Percentiles rank a stretch among this genome's conserved stretches.
phyloP scores from a whole-genome alignment of 2,329 filamentous ascomycete species.

The Aspergillus pseudotamarii region DNA sequence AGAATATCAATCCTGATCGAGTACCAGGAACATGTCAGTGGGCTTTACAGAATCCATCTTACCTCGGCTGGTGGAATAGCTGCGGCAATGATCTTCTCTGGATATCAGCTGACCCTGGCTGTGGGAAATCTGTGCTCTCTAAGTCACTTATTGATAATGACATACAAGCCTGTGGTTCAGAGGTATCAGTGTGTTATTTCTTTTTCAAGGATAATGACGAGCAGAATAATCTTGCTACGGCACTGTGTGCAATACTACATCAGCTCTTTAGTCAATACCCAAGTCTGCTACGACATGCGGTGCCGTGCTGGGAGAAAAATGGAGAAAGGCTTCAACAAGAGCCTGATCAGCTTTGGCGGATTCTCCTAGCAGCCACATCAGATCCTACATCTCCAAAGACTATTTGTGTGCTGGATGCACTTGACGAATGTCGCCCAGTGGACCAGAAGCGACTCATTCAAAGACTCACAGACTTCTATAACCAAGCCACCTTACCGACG shows the following conservation, averaged over 20 bases:
- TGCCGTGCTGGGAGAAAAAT: slow-evolving; percentile 22
- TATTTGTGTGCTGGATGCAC: slow-evolving; percentile 22
- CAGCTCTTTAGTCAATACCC: slow-evolving; percentile 36
- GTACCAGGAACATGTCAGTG: no score
- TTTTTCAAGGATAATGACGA: slow-evolving; percentile 45
- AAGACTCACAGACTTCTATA: slow-evolving; percentile 10
- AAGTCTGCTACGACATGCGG: slow-evolving; percentile 27
- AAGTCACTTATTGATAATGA: slow-evolving; percentile 38
- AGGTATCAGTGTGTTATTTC: slow-evolving; percentile 37
- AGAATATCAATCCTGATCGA: no score
- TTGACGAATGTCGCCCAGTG: slow-evolving; percentile 17
- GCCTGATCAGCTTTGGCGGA: slow-evolving; percentile 17
- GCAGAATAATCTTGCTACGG: slow-evolving; percentile 31
- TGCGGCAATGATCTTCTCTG: slow-evolving; percentile 34
- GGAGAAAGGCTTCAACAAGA: slow-evolving; percentile 20
- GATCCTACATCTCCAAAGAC: slow-evolving; percentile 6
- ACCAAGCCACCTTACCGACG: neutral
- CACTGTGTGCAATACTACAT: slow-evolving; percentile 41
- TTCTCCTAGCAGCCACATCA: slow-evolving; percentile 14
- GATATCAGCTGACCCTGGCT: slow-evolving; percentile 46
- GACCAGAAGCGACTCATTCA: slow-evolving; percentile 14
- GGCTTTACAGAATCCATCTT: no score
- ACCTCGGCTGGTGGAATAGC: neutral
- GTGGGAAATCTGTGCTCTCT: slow-evolving; percentile 45
- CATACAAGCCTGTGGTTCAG: slow-evolving; percentile 16